Conservation (phyloP, 108 stramenopile species). For the Schizochytrium sp. region DNA sequence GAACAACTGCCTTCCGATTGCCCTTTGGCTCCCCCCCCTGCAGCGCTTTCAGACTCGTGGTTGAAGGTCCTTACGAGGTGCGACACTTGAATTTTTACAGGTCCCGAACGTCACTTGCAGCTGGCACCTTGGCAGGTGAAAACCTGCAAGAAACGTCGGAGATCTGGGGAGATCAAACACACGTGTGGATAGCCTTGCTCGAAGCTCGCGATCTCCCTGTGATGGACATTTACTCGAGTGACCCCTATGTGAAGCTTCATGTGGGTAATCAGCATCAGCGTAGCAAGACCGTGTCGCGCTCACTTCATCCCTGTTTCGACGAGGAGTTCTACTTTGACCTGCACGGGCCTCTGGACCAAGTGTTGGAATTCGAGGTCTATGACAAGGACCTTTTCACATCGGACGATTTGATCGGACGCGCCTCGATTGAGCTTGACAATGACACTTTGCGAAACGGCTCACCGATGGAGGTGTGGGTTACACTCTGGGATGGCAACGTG, state of each 20-base stretch:
- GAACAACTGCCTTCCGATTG: neutral
- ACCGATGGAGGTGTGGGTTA: neutral
- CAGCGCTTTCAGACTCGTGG: neutral
- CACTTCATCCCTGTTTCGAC: neutral
- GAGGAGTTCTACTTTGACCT: conserved; percentile 14
- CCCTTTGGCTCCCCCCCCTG: neutral
- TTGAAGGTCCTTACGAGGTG: neutral
- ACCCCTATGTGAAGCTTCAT: neutral
- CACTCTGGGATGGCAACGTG: neutral
- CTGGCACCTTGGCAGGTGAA: neutral
- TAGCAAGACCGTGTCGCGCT: neutral
- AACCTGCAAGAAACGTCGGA: neutral
- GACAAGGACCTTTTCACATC: neutral
- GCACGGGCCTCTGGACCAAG: neutral
- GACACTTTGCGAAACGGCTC: neutral
- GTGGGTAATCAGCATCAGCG: neutral
- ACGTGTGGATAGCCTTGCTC: neutral
- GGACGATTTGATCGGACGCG: neutral
- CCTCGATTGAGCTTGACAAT: neutral
- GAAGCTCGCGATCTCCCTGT: neutral
- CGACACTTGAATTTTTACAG: neutral
- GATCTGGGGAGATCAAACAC: neutral
- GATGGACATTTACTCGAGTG: conserved; percentile 11
- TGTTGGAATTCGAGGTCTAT: neutral
- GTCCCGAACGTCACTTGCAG: neutral